phyloP scores from a whole-genome alignment of 257 asterid species.

The Plectranthus barbatus region DNA sequence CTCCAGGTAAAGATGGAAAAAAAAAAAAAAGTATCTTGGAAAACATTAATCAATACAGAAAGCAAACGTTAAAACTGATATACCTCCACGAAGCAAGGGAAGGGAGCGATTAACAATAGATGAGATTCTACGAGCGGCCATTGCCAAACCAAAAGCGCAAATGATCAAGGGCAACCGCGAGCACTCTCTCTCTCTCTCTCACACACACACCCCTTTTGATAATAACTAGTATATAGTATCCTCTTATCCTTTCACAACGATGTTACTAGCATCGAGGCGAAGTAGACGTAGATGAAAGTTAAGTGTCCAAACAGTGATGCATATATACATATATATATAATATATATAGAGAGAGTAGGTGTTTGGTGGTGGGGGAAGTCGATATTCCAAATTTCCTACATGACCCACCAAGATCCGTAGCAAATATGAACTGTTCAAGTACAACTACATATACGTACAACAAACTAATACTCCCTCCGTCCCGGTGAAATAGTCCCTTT shows the following conservation, averaged over 20 bases:
- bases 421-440: no score
- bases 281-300: background rate
- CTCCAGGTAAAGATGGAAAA: background rate
- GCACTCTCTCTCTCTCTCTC: background rate
- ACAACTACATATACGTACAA: no score
- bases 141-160: conserved; percentile 10
- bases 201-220: no score
- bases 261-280: background rate
- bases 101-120: conserved; percentile 56
- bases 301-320: background rate
- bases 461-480: no score
- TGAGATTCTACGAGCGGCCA: conserved; percentile 68
- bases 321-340: background rate
- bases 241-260: background rate
- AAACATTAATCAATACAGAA: background rate
- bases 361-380: background rate
- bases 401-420: no score
- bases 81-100: conserved; percentile 41
- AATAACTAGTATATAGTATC: no score
- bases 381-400: background rate
- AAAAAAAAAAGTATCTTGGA: background rate
- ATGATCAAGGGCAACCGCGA: background rate
- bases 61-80: background rate
- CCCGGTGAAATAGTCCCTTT: no score
- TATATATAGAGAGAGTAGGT: background rate